Conservation (phyloP, 2,329 filamentous ascomycete genomes). For the Cercospora sp. region DNA sequence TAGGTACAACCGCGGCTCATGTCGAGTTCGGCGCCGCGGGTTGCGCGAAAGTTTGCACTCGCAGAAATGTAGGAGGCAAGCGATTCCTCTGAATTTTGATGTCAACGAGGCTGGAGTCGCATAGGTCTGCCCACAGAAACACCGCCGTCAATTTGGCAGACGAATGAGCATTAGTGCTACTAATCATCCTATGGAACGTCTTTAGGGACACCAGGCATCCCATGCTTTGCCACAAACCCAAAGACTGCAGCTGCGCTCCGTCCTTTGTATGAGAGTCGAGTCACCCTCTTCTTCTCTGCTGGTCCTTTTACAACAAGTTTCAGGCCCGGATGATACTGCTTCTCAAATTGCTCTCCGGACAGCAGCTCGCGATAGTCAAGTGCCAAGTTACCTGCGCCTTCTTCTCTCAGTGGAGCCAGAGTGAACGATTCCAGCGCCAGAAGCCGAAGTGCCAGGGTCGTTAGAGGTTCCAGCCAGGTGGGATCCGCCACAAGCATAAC, state of each 20-base stretch:
- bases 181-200: not conserved
- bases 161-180: not conserved
- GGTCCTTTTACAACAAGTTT: not conserved
- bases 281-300: not conserved
- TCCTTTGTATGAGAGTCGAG: not conserved
- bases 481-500: not conserved
- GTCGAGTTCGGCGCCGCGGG: too few relatives aligned
- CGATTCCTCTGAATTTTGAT: too few relatives aligned
- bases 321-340: not conserved
- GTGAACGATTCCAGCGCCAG: not conserved
- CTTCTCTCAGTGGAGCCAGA: not conserved
- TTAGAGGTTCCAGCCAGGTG: not conserved
- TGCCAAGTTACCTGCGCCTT: not conserved
- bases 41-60: too few relatives aligned
- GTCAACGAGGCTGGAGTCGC: too few relatives aligned
- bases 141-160: not conserved
- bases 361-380: not conserved
- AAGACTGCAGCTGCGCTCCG: not conserved
- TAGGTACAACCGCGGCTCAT: too few relatives aligned
- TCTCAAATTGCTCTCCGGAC: not conserved
- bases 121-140: too few relatives aligned
- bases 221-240: not conserved
- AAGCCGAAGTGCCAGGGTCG: not conserved
- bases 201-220: not conserved
- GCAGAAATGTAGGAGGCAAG: too few relatives aligned